phyloP scores from a whole-genome alignment of 2,329 filamentous ascomycete species.

The Aureobasidium namibiae region DNA sequence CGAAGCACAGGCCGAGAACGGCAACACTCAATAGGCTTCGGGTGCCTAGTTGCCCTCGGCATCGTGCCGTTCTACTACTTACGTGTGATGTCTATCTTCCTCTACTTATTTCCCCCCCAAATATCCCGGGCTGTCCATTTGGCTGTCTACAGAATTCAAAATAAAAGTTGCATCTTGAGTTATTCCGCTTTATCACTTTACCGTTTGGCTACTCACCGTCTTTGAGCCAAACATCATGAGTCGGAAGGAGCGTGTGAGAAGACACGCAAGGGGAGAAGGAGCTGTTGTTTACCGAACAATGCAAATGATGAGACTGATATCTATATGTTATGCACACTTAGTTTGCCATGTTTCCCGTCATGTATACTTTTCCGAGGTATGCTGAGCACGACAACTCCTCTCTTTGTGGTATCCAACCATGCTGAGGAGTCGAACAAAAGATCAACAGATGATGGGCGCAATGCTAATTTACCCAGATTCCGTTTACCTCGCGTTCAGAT shows the following conservation, averaged over 20 bases:
- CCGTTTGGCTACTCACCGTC: too few relatives aligned
- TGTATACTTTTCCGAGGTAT: background rate
- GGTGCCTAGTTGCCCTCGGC: background rate
- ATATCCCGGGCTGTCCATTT: slow-evolving; percentile 5
- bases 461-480: background rate
- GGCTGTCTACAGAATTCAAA: background rate
- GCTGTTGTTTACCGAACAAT: background rate
- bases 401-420: background rate
- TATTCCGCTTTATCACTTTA: too few relatives aligned
- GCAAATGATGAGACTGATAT: background rate
- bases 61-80: background rate
- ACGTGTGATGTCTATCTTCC: background rate
- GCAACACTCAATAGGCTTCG: background rate
- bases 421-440: background rate
- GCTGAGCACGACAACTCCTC: background rate
- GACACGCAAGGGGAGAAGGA: background rate
- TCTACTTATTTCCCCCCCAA: background rate
- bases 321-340: background rate
- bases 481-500: background rate
- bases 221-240: background rate
- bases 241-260: background rate
- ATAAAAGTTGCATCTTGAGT: background rate
- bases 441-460: background rate
- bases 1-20: slow-evolving; percentile 19
- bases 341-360: background rate